Percentiles rank a stretch among this genome's conserved stretches.
Conservation (phyloP, 139 green algal genomes). For the Chlamydomonas schloesseri region DNA sequence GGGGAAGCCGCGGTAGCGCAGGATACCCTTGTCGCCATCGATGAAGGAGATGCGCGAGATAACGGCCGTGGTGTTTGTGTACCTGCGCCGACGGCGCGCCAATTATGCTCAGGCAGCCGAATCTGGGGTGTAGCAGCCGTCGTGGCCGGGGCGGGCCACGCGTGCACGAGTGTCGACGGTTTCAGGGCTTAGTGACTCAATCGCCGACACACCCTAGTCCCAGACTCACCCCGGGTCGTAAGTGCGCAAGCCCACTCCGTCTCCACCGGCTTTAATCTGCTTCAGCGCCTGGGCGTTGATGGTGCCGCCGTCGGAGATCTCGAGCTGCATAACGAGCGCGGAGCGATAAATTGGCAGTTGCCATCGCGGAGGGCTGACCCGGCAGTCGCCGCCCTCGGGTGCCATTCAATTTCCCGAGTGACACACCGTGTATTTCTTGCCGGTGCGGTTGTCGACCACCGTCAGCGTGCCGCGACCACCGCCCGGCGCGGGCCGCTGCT, state of each 20-base stretch:
- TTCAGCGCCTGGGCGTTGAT: slow-evolving; percentile 91
- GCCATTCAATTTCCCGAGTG: no score
- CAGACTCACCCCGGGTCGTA: slow-evolving; percentile 87
- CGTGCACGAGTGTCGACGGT: no score
- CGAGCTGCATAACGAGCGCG: slow-evolving; percentile 63
- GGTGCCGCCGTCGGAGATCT: slow-evolving; percentile 88
- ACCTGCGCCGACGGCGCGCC: slow-evolving; percentile 65
- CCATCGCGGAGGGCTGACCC: background rate
- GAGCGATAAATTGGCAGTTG: background rate
- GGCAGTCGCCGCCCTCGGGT: no score
- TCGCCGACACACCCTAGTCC: background rate
- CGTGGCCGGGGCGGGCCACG: no score
- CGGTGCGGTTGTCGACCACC: slow-evolving; percentile 89
- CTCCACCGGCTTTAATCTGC: slow-evolving; percentile 91
- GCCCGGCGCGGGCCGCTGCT: slow-evolving; percentile 60
- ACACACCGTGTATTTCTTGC: slow-evolving; percentile 88
- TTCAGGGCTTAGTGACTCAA: background rate
- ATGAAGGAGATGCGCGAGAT: slow-evolving; percentile 95
- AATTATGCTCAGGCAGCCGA: background rate
- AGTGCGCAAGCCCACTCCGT: slow-evolving; percentile 86
- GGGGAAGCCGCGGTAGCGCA: slow-evolving; percentile 96
- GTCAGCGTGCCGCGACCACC: slow-evolving; percentile 80
- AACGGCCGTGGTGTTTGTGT: slow-evolving; percentile 95
- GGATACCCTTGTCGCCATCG: slow-evolving; percentile 95
- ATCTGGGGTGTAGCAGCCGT: no score